phyloP scores from a whole-genome alignment of 2,329 filamentous ascomycete species.

The Colletotrichum australisinense region DNA sequence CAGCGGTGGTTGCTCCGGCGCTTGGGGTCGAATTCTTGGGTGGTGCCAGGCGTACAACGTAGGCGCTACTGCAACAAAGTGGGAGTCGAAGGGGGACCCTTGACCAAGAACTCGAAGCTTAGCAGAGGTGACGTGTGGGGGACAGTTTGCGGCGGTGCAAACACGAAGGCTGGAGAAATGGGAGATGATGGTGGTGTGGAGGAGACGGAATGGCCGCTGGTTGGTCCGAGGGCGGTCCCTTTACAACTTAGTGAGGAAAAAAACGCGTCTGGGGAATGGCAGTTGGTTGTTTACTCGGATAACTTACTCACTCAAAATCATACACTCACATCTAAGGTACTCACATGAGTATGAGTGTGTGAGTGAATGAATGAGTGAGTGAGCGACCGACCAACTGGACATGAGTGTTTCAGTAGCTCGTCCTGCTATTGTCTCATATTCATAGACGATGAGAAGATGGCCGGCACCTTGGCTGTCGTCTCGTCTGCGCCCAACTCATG shows the following conservation, averaged over 20 bases:
- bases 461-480: conserved; percentile 22
- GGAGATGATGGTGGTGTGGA: not conserved
- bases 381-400: not conserved
- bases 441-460: conserved; percentile 35
- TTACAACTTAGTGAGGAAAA: conserved; percentile 3
- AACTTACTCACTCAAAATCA: conserved; percentile 3
- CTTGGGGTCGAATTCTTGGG: not conserved
- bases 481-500: conserved; percentile 17
- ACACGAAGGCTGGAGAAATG: not conserved
- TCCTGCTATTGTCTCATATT: not conserved
- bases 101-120: conserved; percentile 18
- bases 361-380: not conserved
- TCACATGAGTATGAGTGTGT: not conserved
- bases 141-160: conserved; percentile 15
- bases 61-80: not conserved
- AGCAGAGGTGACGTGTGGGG: conserved; percentile 7
- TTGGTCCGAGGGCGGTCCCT: conserved; percentile 6
- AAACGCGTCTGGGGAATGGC: conserved; percentile 5
- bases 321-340: not conserved
- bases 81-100: conserved; percentile 18
- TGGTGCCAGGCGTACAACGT: not conserved
- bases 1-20: conserved; percentile 5
- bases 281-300: not conserved
- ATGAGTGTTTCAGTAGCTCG: not conserved
- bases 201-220: not conserved